Evolutionary conservation across 192 early-diverging fungal genomes (phyloP).

Genomic region (Mortierella alpina): DNA sequence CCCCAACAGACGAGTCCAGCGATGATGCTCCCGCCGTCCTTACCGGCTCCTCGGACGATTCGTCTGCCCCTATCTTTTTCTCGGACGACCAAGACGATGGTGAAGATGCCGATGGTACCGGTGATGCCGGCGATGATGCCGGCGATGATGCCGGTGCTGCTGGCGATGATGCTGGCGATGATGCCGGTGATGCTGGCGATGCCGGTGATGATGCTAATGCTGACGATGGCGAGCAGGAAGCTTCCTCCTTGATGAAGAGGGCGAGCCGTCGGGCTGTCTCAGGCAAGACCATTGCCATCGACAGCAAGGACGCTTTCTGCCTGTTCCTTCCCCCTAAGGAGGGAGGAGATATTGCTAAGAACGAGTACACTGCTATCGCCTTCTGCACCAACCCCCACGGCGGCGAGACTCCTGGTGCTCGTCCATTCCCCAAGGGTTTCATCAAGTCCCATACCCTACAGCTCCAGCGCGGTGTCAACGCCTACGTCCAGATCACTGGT

Average conservation of each 20-base stretch:
- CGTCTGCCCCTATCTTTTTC: too few species aligned
- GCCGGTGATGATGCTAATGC: too few species aligned
- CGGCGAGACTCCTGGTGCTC: conserved; percentile 51
- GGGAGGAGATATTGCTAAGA: conserved; percentile 52
- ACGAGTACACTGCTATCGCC: conserved; percentile 57
- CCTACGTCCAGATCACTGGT: conserved; percentile 66
- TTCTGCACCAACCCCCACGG: conserved; percentile 55
- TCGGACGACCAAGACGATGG: too few species aligned
- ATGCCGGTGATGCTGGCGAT: too few species aligned
- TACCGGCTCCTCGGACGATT: too few species aligned
- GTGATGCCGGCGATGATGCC: too few species aligned
- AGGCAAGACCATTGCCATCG: conserved; percentile 30
- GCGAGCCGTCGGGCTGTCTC: neutral
- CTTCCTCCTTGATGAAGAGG: neutral
- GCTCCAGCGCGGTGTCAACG: conserved; percentile 9
- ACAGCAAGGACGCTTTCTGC: conserved; percentile 55
- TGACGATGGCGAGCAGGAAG: too few species aligned
- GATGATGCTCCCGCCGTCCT: too few species aligned
- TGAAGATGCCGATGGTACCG: too few species aligned
- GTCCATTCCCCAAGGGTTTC: conserved; percentile 51
- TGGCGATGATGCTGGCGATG: too few species aligned
- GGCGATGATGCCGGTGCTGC: too few species aligned
- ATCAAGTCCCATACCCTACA: conserved; percentile 55
- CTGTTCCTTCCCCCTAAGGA: conserved; percentile 60
- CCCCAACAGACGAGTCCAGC: too few species aligned